These are phyloP conservation scores for Paxillus involutus DNA, from an alignment of 768 basidiomycete genomes.

Conservation along the genomic window DNA sequence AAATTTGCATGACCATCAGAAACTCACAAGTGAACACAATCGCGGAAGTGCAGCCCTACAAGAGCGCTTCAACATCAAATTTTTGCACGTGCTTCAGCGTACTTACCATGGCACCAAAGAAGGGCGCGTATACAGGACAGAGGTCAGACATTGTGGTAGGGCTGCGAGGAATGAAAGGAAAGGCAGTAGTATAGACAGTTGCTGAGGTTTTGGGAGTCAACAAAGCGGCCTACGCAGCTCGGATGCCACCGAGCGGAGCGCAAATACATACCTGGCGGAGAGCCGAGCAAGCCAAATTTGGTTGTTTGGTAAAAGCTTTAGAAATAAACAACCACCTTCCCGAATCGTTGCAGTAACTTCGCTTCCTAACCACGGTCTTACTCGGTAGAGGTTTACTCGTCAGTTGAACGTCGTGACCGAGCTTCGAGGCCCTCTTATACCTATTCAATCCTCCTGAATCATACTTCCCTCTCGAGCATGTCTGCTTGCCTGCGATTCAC, in stretches of 20 bases:
- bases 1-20: neutral
- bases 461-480: slow-evolving; percentile 34
- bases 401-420: neutral
- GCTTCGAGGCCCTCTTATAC: neutral
- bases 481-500: slow-evolving; percentile 74
- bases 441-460: too few relatives aligned
- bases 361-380: neutral
- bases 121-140: slow-evolving; percentile 95
- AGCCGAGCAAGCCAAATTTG: neutral
- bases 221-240: slow-evolving; percentile 5
- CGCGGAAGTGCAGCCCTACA: slow-evolving; percentile 90
- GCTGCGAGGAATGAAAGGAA: slow-evolving; percentile 1
- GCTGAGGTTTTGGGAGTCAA: slow-evolving; percentile 9
- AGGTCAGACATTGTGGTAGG: slow-evolving; percentile 62
- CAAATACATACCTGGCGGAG: slow-evolving; percentile 16
- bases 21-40: slow-evolving; percentile 96
- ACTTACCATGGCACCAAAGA: slow-evolving; percentile 95
- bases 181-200: neutral
- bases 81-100: neutral
- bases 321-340: slow-evolving; percentile 30
- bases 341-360: neutral
- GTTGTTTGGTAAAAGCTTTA: slow-evolving; percentile 30
- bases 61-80: slow-evolving; percentile 8
- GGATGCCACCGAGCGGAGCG: slow-evolving; percentile 26
- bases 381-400: too few relatives aligned